Evolutionary conservation across 139 green algal genomes (phyloP).

Genomic region (Chlamydomonas applanata): DNA sequence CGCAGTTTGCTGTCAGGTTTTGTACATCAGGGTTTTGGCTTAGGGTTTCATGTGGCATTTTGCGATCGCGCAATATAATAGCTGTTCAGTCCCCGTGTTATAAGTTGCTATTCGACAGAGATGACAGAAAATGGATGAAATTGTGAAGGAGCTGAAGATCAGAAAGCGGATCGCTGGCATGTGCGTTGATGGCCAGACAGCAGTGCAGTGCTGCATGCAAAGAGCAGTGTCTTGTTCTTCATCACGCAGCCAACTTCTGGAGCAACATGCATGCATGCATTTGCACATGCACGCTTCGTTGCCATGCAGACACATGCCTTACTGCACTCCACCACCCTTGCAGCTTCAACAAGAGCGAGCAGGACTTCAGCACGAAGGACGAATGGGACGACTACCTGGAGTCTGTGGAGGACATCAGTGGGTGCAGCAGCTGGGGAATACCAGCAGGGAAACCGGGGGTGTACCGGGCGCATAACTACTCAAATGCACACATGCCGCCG

Average conservation of each 20-base stretch:
- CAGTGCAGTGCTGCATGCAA: not conserved
- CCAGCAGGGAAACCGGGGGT: too few species aligned
- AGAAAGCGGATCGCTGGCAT: constrained; percentile 43
- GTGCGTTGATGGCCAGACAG: constrained; percentile 19
- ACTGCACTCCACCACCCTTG: not conserved
- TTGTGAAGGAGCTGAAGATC: constrained; percentile 45
- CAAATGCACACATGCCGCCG: too few species aligned
- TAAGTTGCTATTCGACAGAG: too few species aligned
- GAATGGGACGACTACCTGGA: constrained; percentile 77
- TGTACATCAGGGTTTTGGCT: too few species aligned
- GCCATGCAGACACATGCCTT: too few species aligned
- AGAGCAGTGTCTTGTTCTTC: not conserved
- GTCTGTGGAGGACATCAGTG: constrained; percentile 72
- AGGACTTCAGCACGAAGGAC: constrained; percentile 56
- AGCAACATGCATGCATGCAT: not conserved
- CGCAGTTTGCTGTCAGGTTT: too few species aligned
- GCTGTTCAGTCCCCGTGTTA: too few species aligned
- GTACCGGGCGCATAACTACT: too few species aligned
- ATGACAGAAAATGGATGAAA: constrained; percentile 13
- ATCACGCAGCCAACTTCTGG: not conserved
- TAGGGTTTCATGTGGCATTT: too few species aligned
- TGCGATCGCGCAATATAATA: too few species aligned
- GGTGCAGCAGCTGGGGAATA: not conserved
- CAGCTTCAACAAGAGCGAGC: constrained; percentile 68
- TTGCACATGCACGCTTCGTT: not conserved